Base-by-base conservation (phyloP, 2,329 filamentous ascomycete genomes). In the Chrysosporium keratinophilum region DNA sequence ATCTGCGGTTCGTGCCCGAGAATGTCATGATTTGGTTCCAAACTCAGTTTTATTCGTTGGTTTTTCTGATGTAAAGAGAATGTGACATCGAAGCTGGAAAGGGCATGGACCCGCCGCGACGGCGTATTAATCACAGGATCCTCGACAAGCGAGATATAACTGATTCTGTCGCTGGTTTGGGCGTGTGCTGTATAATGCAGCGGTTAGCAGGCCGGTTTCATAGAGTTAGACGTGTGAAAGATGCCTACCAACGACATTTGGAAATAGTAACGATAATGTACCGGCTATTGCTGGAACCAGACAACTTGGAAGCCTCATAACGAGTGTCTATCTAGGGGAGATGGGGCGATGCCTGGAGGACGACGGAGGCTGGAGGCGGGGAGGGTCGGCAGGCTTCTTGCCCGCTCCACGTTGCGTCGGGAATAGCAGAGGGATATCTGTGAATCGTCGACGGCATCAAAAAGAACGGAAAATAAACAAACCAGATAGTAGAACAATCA, bases 21-120 rank as follows among this genome's bases (percentile, higher is more conserved):
- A 55, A 97, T 83, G 70, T 97, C 88, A 72, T 95, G 82, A 67
- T 97, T 97, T 3, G 93, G 93, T 66, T 93, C 83, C 47, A 98
- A 78, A 53, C 80, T 78, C 50, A 98, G 78, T 60, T 88, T 87
- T 63, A 97, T 76, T 60, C 82, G 79, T 59, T 89, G 79, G 56
- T 78, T 73, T 51, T 79, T 76, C 56, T 80, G 74, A 63, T 86
- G 82, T 35, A 95, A 73, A 54, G 81, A 76, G 67, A 98, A 96
- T 31, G 81, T 83, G 57, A 98, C 74, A 63, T 95, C 87, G 69
- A 98, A 98, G 19, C 81, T 75, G 12, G 89, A 91, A 54, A 86
- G 75, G 47, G 89, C 83, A 65, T 93, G 84, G 45, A 95, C 81
- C 56, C 85, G 82, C 66, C 88, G 82, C 44, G 85, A 86, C 14